Conservation (phyloP, 1,284 basidiomycete species). For the Xerocomus nothofagi region DNA sequence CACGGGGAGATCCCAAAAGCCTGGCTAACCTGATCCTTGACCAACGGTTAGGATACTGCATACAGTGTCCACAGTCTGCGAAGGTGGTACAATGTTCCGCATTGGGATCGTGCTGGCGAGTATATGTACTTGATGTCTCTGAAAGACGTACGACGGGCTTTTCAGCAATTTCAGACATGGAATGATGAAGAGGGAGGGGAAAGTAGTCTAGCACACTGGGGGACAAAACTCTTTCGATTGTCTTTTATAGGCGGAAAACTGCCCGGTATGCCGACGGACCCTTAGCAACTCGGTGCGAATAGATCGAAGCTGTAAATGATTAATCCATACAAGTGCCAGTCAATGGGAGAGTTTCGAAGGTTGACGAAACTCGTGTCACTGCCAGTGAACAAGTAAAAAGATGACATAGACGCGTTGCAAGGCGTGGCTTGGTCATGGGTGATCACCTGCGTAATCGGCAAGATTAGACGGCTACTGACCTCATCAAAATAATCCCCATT, state of each 20-base stretch:
- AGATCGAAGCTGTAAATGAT: constrained; percentile 4
- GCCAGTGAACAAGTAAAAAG: not conserved
- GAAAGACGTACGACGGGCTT: constrained; percentile 18
- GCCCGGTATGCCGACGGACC: not conserved
- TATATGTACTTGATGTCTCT: constrained; percentile 17
- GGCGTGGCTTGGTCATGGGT: not conserved
- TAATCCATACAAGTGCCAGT: constrained; percentile 1
- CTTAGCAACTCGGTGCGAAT: not conserved
- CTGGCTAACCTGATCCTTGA: constrained; percentile 51
- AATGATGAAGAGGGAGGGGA: constrained; percentile 1
- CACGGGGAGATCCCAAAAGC: not conserved
- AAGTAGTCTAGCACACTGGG: not conserved
- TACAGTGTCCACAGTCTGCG: constrained; percentile 28
- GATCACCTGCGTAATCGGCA: constrained; percentile 18
- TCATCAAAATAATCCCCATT: constrained; percentile 4
- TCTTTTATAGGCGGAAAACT: constrained; percentile 27
- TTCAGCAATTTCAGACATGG: constrained; percentile 24
- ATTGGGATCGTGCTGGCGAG: constrained; percentile 7
- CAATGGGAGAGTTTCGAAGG: constrained; percentile 2
- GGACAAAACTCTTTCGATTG: not conserved
- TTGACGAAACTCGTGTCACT: constrained; percentile 5
- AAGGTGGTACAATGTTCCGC: constrained; percentile 16
- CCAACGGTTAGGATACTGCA: constrained; percentile 54
- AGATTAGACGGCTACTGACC: constrained; percentile 2
- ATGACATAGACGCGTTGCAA: not conserved